Conservation (phyloP, 495 filamentous ascomycete genomes). For the Lepraria neglecta region DNA sequence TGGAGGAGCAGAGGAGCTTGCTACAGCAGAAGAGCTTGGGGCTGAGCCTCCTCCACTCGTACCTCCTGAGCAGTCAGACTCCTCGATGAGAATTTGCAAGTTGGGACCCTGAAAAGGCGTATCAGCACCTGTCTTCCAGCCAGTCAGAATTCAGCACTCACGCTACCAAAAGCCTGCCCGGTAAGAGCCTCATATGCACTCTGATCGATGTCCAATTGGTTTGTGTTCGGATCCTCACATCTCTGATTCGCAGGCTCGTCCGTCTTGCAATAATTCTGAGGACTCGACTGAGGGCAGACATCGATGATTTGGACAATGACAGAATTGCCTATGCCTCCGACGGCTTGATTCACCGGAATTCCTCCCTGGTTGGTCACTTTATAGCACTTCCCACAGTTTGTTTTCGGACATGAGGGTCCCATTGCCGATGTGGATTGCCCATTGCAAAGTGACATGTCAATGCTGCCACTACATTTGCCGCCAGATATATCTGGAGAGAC, state of each 20-base stretch:
- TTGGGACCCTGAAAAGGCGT: conserved; percentile 12
- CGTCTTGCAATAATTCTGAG: conserved; percentile 27
- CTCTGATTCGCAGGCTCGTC: conserved; percentile 17
- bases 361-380: conserved; percentile 24
- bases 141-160: conserved; percentile 1
- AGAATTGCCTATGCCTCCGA: conserved; percentile 19
- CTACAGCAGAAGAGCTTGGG: background rate
- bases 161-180: conserved; percentile 19
- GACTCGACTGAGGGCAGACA: conserved; percentile 20
- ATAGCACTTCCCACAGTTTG: conserved; percentile 26
- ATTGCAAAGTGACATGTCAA: conserved; percentile 20
- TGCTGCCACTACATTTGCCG: conserved; percentile 22
- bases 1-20: background rate
- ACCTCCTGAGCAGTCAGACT: conserved; percentile 16
- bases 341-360: background rate
- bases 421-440: conserved; percentile 19
- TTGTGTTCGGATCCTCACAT: conserved; percentile 19
- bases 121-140: background rate
- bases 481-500: conserved; percentile 25
- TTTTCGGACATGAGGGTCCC: conserved; percentile 22
- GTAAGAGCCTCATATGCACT: conserved; percentile 23
- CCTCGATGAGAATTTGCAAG: conserved; percentile 14
- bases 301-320: conserved; percentile 28
- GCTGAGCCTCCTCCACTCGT: background rate
- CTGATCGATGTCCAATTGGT: conserved; percentile 24